phyloP scores from a whole-genome alignment of 495 filamentous ascomycete genomes.

The Copromyces sp. region DNA sequence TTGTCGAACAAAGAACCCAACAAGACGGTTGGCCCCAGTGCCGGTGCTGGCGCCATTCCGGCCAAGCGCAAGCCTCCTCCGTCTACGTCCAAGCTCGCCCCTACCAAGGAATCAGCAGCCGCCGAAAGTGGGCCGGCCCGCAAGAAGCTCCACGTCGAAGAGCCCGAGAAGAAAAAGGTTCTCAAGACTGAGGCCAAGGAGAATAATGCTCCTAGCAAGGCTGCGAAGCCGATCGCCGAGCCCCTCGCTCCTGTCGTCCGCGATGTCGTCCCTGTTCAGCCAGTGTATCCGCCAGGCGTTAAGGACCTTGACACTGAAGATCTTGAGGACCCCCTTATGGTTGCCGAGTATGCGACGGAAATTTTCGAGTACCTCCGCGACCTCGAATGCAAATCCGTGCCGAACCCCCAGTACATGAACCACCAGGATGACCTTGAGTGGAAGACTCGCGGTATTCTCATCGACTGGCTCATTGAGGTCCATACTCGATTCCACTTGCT shows the following conservation, averaged over 20 bases:
- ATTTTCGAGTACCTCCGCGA: slow-evolving; percentile 95
- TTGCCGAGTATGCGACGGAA: slow-evolving; percentile 90
- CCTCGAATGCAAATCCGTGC: slow-evolving; percentile 70
- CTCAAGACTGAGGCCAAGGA: slow-evolving; percentile 31
- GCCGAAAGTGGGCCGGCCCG: slow-evolving; percentile 46
- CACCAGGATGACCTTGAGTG: slow-evolving; percentile 91
- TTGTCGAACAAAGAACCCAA: slow-evolving; percentile 56
- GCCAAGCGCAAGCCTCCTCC: slow-evolving; percentile 49
- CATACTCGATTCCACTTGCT: slow-evolving; percentile 94
- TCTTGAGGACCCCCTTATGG: slow-evolving; percentile 88
- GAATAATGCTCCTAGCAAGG: slow-evolving; percentile 26
- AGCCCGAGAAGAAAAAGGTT: slow-evolving; percentile 19
- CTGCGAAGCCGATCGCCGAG: slow-evolving; percentile 21
- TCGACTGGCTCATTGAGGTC: slow-evolving; percentile 98
- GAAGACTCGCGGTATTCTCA: slow-evolving; percentile 95
- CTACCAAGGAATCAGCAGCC: slow-evolving; percentile 48
- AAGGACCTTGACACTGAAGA: slow-evolving; percentile 76
- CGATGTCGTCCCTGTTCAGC: slow-evolving; percentile 13
- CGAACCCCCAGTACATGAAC: slow-evolving; percentile 89
- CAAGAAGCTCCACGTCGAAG: slow-evolving; percentile 36
- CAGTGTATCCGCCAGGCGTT: slow-evolving; percentile 40
- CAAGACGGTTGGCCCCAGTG: slow-evolving; percentile 59
- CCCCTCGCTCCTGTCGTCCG: background rate
- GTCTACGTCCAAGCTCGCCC: slow-evolving; percentile 32
- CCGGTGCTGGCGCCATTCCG: slow-evolving; percentile 57